phyloP scores from a whole-genome alignment of 495 filamentous ascomycete genomes.

The Hypoxylon cercidicola region DNA sequence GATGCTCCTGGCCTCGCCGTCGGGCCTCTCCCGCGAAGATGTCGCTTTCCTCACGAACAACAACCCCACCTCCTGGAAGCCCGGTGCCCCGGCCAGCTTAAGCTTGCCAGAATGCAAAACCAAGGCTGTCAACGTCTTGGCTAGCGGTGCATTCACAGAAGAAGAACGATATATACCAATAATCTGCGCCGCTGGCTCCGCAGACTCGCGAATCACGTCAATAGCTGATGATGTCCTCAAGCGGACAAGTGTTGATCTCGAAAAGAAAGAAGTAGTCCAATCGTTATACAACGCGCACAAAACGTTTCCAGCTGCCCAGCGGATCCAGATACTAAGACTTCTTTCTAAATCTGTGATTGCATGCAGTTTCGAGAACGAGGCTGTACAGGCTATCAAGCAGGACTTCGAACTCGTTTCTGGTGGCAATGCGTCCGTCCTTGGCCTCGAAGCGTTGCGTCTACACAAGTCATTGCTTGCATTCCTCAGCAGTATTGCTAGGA shows the following conservation, averaged over 20 bases:
- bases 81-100: constrained; percentile 66
- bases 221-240: constrained; percentile 88
- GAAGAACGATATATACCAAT: constrained; percentile 83
- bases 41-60: constrained; percentile 77
- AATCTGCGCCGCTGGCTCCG: constrained; percentile 81
- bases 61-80: constrained; percentile 77
- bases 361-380: constrained; percentile 70
- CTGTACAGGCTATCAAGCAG: constrained; percentile 75
- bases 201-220: constrained; percentile 81
- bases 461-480: constrained; percentile 87
- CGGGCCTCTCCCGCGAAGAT: constrained; percentile 76
- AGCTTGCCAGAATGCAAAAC: constrained; percentile 75
- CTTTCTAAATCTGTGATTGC: constrained; percentile 78
- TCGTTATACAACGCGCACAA: constrained; percentile 77
- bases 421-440: constrained; percentile 54
- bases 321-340: constrained; percentile 76
- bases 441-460: constrained; percentile 77
- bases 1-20: constrained; percentile 59
- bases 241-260: constrained; percentile 74
- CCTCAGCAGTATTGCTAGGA: constrained; percentile 83
- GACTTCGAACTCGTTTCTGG: constrained; percentile 59
- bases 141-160: constrained; percentile 85
- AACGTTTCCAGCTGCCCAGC: constrained; percentile 73
- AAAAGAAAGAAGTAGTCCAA: constrained; percentile 70
- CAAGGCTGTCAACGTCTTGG: constrained; percentile 73